phyloP scores from a whole-genome alignment of 2,329 filamentous ascomycete species.

The Talaromyces albobiverticillius region DNA sequence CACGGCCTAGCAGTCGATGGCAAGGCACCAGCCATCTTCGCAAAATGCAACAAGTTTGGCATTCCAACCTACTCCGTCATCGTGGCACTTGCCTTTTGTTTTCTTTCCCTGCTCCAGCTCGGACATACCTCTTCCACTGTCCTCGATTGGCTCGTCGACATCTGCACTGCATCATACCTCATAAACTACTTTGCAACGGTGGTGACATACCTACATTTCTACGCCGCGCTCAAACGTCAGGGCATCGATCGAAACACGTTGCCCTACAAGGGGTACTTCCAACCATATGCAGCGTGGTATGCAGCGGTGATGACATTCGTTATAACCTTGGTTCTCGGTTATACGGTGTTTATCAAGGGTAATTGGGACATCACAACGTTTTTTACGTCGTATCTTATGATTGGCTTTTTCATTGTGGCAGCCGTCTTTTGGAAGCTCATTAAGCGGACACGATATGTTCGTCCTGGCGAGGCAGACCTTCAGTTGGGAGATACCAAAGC shows the following conservation, averaged over 20 bases:
- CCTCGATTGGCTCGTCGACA: slow-evolving; percentile 61
- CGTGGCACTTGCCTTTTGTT: slow-evolving; percentile 57
- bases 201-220: slow-evolving; percentile 62
- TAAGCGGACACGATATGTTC: slow-evolving; percentile 53
- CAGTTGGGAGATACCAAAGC: slow-evolving; percentile 59
- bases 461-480: slow-evolving; percentile 61
- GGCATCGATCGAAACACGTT: slow-evolving; percentile 53
- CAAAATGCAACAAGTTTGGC: slow-evolving; percentile 64
- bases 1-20: slow-evolving; percentile 68
- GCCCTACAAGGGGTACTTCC: slow-evolving; percentile 66
- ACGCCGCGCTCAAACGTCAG: slow-evolving; percentile 59
- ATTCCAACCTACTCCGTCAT: slow-evolving; percentile 65
- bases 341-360: slow-evolving; percentile 62
- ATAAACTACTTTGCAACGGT: slow-evolving; percentile 65
- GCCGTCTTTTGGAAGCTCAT: slow-evolving; percentile 64
- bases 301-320: slow-evolving; percentile 67
- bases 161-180: slow-evolving; percentile 54
- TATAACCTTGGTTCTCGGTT: slow-evolving; percentile 77
- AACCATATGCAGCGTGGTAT: slow-evolving; percentile 63
- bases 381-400: slow-evolving; percentile 70
- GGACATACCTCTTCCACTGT: slow-evolving; percentile 52
- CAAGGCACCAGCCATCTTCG: slow-evolving; percentile 67
- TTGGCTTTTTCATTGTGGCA: slow-evolving; percentile 66
- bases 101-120: slow-evolving; percentile 66
- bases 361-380: slow-evolving; percentile 69